phyloP scores from a whole-genome alignment of 225 moss, liverwort and hornwort species.

The Thuidium tamariscinum region DNA sequence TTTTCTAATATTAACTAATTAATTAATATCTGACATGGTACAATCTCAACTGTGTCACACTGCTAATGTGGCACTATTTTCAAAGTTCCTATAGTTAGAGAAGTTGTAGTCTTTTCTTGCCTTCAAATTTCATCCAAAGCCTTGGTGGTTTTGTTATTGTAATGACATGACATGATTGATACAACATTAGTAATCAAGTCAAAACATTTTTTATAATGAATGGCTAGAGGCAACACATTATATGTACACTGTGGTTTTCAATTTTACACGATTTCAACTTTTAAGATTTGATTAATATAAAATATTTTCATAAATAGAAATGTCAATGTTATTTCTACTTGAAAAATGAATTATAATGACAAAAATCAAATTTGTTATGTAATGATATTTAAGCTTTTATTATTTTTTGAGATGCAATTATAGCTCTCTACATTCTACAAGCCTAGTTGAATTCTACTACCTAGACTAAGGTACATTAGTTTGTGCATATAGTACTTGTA shows the following conservation, averaged over 20 bases:
- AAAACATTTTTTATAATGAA: background rate
- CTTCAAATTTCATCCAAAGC: no score
- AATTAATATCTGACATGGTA: no score
- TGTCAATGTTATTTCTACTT: no score
- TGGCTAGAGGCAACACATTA: background rate
- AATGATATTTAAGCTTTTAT: rapidly evolving
- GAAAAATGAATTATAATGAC: background rate
- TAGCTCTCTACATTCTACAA: background rate
- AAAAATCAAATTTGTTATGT: background rate
- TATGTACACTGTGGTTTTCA: no score
- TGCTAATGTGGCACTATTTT: no score
- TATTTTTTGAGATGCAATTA: background rate
- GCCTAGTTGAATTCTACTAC: rapidly evolving
- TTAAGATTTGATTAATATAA: background rate
- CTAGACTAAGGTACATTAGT: rapidly evolving
- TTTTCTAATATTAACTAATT: no score
- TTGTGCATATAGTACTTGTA: background rate
- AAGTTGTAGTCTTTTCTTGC: no score
- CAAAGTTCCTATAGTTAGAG: no score
- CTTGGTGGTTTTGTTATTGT: background rate
- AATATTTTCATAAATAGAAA: no score
- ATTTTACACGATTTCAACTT: background rate
- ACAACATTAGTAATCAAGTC: background rate
- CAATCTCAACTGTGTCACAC: no score
- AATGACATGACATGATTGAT: background rate